These are phyloP conservation scores for Seminavis robusta DNA, from an alignment of 108 stramenopile genomes.

Conservation along the genomic window DNA sequence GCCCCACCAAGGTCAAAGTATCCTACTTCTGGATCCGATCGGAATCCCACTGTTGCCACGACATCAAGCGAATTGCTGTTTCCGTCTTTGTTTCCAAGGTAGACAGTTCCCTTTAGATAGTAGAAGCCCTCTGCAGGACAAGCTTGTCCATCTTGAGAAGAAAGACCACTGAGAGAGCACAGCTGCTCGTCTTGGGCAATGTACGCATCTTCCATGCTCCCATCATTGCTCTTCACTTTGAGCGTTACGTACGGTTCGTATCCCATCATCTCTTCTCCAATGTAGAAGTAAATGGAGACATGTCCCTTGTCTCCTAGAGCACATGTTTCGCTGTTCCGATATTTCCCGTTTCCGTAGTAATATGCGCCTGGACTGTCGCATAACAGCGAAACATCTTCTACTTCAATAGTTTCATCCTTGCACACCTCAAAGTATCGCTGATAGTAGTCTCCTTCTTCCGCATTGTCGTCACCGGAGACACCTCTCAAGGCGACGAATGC, in stretches of 20 bases:
- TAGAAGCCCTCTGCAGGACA: conserved; percentile 39
- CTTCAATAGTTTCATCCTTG: too few relatives aligned
- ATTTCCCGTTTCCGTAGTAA: conserved; percentile 56
- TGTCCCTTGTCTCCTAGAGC: conserved; percentile 42
- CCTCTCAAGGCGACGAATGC: too few relatives aligned
- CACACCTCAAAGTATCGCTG: too few relatives aligned
- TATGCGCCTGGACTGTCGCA: conserved; percentile 57
- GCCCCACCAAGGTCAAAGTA: conserved; percentile 53
- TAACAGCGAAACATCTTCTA: conserved; percentile 26
- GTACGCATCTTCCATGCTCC: too few relatives aligned
- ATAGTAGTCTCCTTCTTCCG: too few relatives aligned
- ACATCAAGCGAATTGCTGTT: conserved; percentile 24
- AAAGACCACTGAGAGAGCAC: conserved; percentile 24
- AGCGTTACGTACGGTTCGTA: conserved; percentile 12
- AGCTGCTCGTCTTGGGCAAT: conserved; percentile 27
- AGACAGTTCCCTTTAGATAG: conserved; percentile 28
- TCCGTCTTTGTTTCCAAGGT: conserved; percentile 14
- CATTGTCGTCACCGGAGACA: too few relatives aligned
- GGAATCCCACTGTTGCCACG: conserved; percentile 30
- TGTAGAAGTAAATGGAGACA: conserved; percentile 32
- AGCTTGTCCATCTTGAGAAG: conserved; percentile 14
- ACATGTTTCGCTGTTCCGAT: conserved; percentile 42
- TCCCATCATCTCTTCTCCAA: conserved; percentile 15
- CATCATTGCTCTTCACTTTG: too few relatives aligned
- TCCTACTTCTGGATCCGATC: conserved; percentile 14